phyloP scores from a whole-genome alignment of 1,139 yeast genomes.

The Debaryomyces nepalensis region DNA sequence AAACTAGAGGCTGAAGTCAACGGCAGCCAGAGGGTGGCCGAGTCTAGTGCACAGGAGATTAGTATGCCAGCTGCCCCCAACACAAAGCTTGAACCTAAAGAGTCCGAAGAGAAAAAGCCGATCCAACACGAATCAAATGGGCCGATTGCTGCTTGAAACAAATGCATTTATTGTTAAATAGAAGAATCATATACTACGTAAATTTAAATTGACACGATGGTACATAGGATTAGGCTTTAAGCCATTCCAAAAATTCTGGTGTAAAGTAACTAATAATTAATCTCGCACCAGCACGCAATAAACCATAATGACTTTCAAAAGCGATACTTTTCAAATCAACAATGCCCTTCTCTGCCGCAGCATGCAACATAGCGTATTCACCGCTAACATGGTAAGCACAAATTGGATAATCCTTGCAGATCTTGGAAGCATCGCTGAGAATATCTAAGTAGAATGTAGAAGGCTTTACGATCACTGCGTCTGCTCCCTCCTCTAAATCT shows the following conservation, averaged over 20 bases:
- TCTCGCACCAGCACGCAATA: slow-evolving; percentile 95
- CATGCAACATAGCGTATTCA: slow-evolving; percentile 97
- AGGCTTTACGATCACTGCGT: slow-evolving; percentile 95
- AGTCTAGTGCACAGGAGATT: slow-evolving; percentile 17
- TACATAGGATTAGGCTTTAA: slow-evolving; percentile 34
- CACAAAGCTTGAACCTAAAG: slow-evolving; percentile 24
- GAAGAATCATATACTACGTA: slow-evolving; percentile 7
- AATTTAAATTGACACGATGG: background rate
- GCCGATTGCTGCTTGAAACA: slow-evolving; percentile 19
- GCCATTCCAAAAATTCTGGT: slow-evolving; percentile 96
- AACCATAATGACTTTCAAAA: slow-evolving; percentile 89
- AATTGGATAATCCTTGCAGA: slow-evolving; percentile 83
- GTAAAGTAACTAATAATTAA: slow-evolving; percentile 90
- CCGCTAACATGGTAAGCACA: slow-evolving; percentile 98
- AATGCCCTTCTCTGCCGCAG: slow-evolving; percentile 96
- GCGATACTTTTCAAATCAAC: slow-evolving; percentile 89
- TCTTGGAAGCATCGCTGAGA: slow-evolving; percentile 81
- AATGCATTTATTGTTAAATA: slow-evolving; percentile 14
- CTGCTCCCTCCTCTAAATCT: slow-evolving; percentile 93
- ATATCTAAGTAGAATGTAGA: slow-evolving; percentile 93
- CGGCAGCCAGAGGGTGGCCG: slow-evolving; percentile 24
- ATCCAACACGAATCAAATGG: slow-evolving; percentile 20
- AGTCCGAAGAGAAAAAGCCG: slow-evolving; percentile 22
- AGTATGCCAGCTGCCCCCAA: slow-evolving; percentile 27
- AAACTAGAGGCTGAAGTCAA: slow-evolving; percentile 49